Base-by-base conservation (phyloP, 164 flowering plant genomes). In the Sextonia rubra region DNA sequence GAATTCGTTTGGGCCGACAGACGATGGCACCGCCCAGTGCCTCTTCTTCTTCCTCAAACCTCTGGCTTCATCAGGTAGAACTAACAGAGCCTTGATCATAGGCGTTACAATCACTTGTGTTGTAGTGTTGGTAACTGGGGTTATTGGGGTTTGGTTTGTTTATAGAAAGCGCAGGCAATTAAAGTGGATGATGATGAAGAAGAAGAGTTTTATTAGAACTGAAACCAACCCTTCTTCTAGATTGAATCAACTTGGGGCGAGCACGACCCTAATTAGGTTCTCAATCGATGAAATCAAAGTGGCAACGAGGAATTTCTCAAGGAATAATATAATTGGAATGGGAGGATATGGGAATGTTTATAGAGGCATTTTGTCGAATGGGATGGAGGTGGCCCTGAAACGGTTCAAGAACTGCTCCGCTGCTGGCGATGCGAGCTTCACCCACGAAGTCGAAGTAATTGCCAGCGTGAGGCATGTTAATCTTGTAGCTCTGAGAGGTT, bases 281-380 rank as follows among this genome's bases (percentile, higher is more conserved):
- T 81, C 83, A 0, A 70, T 87, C n/a, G 96, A 90, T 7, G 94
- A 91, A 48, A 86, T 94, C 64, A 91, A 80, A 78, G 70, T 74
- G 56, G 90, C 94, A 0, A 91, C 98, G 0, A 72, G 75, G 73
- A 91, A 87, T 81, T 94, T 94, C 80, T 79, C 83, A 0, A 80
- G 91, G 73, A 83, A 86, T 1, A 80, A 83, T 73, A 87, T 94
- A n/a, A 83, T 94, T 66, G 98, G 97, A 25, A 86, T 71, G 71
- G 98, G 98, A 67, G 95, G 93, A 2, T 94, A 89, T 74, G 96
- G 98, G 60, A 94, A 91, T 84, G 97, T 94, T 68, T 94, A 85
- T 71, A 87, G 82, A 66, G 98, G 98, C 44, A 69, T 82, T 18
- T 74, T 94, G 62, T 60, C 75, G 0, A 91, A 94, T 77, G 97